Evolutionary conservation across 140 eudicot genomes (phyloP).

Genomic region (Cichorium intybus): DNA sequence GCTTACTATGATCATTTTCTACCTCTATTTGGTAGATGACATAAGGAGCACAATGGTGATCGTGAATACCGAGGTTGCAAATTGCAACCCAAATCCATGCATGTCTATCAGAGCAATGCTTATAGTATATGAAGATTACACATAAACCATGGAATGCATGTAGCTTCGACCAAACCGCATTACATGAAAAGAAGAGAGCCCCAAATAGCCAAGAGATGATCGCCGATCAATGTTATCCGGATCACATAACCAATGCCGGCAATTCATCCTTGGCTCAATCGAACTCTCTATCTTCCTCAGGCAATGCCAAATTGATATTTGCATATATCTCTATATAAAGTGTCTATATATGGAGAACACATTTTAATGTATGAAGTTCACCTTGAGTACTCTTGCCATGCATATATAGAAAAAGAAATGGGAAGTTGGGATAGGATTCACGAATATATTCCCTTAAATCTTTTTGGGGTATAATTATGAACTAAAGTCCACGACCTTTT

Average conservation of each 20-base stretch:
- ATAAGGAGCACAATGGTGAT: too few species aligned
- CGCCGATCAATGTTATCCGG: conserved; percentile 19
- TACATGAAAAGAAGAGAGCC: conserved; percentile 29
- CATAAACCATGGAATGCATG: not conserved
- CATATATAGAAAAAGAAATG: conserved; percentile 13
- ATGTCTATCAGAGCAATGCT: too few species aligned
- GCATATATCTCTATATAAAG: not conserved
- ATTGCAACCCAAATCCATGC: too few species aligned
- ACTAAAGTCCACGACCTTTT: conserved; percentile 11
- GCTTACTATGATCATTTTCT: too few species aligned
- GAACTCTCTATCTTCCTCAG: conserved; percentile 25
- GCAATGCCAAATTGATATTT: conserved; percentile 18
- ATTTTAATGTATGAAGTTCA: not conserved
- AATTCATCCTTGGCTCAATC: conserved; percentile 46
- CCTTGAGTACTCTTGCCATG: not conserved
- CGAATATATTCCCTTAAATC: conserved; percentile 15
- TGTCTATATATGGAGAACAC: not conserved
- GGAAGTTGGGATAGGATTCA: not conserved
- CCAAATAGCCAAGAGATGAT: conserved; percentile 32
- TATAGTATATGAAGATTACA: too few species aligned
- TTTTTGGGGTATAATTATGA: not conserved
- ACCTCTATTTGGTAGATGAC: too few species aligned
- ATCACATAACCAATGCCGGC: conserved; percentile 28
- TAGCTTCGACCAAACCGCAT: conserved; percentile 9
- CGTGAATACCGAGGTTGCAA: too few species aligned